Conservation (phyloP, 192 early-diverging fungal genomes). For the Gonapodya sp. region DNA sequence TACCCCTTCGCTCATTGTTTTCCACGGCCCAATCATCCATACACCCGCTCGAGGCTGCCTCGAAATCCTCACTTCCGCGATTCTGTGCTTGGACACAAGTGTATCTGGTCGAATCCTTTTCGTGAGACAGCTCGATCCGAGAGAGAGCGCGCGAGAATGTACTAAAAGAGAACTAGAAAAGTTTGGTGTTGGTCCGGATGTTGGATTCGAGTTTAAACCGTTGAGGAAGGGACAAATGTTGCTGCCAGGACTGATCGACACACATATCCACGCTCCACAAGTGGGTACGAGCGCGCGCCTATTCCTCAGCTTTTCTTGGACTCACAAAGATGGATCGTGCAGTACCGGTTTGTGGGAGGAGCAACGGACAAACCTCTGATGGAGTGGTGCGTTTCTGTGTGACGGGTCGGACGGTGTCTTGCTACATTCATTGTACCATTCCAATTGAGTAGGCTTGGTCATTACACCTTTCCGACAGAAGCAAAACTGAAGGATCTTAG, state of each 20-base stretch:
- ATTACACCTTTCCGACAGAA: conserved; percentile 85
- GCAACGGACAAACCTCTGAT: conserved; percentile 85
- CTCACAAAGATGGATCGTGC: background rate
- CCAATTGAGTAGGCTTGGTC: too few species aligned
- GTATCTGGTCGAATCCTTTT: background rate
- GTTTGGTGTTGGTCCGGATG: background rate
- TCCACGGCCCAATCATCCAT: background rate
- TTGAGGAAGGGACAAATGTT: background rate
- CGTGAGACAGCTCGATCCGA: background rate
- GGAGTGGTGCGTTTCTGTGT: too few species aligned
- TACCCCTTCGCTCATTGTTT: background rate
- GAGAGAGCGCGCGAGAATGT: background rate
- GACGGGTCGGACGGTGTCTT: too few species aligned
- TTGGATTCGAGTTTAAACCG: background rate
- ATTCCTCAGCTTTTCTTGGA: background rate
- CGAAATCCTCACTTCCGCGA: background rate
- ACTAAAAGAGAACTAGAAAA: background rate
- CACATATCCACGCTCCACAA: conserved; percentile 87
- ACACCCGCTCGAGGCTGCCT: background rate
- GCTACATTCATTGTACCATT: too few species aligned
- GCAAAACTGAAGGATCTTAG: conserved; percentile 52
- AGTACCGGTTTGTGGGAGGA: conserved; percentile 80
- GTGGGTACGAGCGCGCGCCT: background rate
- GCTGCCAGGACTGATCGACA: conserved; percentile 85
- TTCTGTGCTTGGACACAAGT: background rate